Evolutionary conservation across 2,329 filamentous ascomycete genomes (phyloP).

Genomic region (Penicillium sclerotigenum): DNA sequence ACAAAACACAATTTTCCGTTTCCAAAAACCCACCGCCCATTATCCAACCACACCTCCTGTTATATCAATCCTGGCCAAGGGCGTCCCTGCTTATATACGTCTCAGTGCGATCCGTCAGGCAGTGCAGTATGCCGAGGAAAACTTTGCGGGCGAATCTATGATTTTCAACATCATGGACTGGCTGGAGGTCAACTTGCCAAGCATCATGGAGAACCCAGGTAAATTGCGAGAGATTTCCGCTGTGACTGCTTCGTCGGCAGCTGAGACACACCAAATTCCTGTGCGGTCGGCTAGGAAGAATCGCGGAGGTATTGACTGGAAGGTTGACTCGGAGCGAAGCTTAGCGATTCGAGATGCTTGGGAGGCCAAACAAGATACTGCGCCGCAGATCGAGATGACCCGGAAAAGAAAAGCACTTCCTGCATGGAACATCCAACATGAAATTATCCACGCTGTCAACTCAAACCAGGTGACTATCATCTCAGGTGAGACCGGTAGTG

Average conservation of each 20-base stretch:
- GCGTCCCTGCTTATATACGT: constrained; percentile 87
- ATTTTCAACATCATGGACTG: constrained; percentile 87
- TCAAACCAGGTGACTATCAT: constrained; percentile 89
- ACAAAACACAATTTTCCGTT: constrained; percentile 55
- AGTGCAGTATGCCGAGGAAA: constrained; percentile 66
- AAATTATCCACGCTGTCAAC: constrained; percentile 71
- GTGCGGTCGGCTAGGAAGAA: constrained; percentile 37
- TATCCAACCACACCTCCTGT: constrained; percentile 71
- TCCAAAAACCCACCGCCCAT: constrained; percentile 63
- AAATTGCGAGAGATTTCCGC: constrained; percentile 79
- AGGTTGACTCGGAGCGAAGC: constrained; percentile 55
- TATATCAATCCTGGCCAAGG: constrained; percentile 63
- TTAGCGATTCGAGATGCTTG: constrained; percentile 62
- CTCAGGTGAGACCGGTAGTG: constrained; percentile 92
- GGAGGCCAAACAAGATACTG: constrained; percentile 62
- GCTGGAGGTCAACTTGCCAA: constrained; percentile 78
- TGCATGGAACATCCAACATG: constrained; percentile 78
- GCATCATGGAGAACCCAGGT: constrained; percentile 81
- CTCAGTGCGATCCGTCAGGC: constrained; percentile 80
- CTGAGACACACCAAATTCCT: constrained; percentile 22
- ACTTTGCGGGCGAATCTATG: constrained; percentile 80
- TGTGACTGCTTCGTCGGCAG: constrained; percentile 57
- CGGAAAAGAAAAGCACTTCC: constrained; percentile 70
- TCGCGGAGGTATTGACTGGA: constrained; percentile 63
- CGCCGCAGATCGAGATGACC: constrained; percentile 72